Percentiles rank a stretch among this genome's conserved stretches.
Evolutionary conservation across 495 filamentous ascomycete species (phyloP).

Genomic region (Stereocaulon alpinum): DNA sequence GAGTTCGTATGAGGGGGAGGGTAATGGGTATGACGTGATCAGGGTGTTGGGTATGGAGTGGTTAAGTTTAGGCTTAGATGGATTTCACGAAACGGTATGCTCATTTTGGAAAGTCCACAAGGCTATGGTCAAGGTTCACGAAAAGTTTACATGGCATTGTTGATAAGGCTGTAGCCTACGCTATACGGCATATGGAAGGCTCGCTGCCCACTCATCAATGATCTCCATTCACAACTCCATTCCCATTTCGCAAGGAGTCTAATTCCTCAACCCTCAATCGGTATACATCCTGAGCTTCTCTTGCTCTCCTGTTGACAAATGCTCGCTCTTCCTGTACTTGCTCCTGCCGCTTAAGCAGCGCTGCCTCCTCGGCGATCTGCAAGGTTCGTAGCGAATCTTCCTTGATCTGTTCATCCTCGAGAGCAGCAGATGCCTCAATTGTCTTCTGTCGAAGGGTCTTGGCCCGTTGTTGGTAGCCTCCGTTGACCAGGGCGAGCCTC

Average conservation of each 20-base stretch:
- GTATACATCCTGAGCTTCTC: constrained; percentile 85
- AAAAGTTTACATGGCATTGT: background rate
- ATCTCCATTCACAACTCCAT: constrained; percentile 15
- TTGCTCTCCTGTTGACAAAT: constrained; percentile 71
- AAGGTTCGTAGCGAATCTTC: constrained; percentile 67
- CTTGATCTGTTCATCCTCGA: constrained; percentile 61
- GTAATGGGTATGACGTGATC: background rate
- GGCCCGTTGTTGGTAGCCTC: constrained; percentile 82
- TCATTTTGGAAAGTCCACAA: background rate
- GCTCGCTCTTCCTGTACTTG: constrained; percentile 69
- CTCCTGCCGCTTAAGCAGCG: constrained; percentile 61
- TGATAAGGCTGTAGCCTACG: too few relatives aligned
- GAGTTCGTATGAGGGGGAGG: background rate
- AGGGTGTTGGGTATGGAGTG: background rate
- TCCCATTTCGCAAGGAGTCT: constrained; percentile 40
- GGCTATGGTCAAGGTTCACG: background rate
- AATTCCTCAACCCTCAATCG: constrained; percentile 66
- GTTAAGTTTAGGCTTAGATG: background rate
- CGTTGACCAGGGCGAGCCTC: constrained; percentile 78
- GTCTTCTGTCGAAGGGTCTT: constrained; percentile 75
- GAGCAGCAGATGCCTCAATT: constrained; percentile 61
- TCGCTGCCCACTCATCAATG: background rate
- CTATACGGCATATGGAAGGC: too few relatives aligned
- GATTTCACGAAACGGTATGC: background rate
- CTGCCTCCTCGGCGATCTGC: constrained; percentile 66